These are phyloP conservation scores for Podila minutissima DNA, from an alignment of 192 early-diverging fungal species.

Conservation along the genomic window DNA sequence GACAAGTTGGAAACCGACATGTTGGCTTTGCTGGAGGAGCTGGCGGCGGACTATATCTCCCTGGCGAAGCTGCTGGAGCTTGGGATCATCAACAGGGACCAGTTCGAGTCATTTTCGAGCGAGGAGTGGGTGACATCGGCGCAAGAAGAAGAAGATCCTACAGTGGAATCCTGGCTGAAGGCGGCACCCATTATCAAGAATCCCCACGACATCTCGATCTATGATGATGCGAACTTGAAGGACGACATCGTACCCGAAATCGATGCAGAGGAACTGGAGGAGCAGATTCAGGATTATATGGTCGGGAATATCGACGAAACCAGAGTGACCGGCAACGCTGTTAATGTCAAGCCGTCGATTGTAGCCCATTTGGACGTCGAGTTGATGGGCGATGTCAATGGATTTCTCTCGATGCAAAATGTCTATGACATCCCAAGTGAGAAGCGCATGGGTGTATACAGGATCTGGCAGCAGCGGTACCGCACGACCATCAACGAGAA, in stretches of 20 bases:
- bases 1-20: slow-evolving; percentile 47
- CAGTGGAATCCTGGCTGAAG: slow-evolving; percentile 22
- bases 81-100: slow-evolving; percentile 33
- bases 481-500: slow-evolving; percentile 4
- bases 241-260: slow-evolving; percentile 56
- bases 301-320: slow-evolving; percentile 35
- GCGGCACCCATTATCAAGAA: slow-evolving; percentile 32
- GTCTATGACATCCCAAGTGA: slow-evolving; percentile 41
- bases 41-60: slow-evolving; percentile 57
- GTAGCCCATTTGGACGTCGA: slow-evolving; percentile 26
- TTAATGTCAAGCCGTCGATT: slow-evolving; percentile 35
- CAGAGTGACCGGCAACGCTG: slow-evolving; percentile 9
- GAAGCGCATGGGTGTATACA: slow-evolving; percentile 47
- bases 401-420: slow-evolving; percentile 15
- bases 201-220: slow-evolving; percentile 35
- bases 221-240: slow-evolving; percentile 36
- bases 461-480: slow-evolving; percentile 35
- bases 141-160: slow-evolving; percentile 32
- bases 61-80: slow-evolving; percentile 44
- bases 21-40: slow-evolving; percentile 34
- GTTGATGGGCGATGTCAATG: slow-evolving; percentile 14
- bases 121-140: slow-evolving; percentile 49
- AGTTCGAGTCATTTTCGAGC: slow-evolving; percentile 49
- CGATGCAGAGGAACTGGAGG: slow-evolving; percentile 60
- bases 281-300: slow-evolving; percentile 53